Base-by-base conservation (phyloP, 2,329 filamentous ascomycete species). In the Calonectria pseudoturangicola region DNA sequence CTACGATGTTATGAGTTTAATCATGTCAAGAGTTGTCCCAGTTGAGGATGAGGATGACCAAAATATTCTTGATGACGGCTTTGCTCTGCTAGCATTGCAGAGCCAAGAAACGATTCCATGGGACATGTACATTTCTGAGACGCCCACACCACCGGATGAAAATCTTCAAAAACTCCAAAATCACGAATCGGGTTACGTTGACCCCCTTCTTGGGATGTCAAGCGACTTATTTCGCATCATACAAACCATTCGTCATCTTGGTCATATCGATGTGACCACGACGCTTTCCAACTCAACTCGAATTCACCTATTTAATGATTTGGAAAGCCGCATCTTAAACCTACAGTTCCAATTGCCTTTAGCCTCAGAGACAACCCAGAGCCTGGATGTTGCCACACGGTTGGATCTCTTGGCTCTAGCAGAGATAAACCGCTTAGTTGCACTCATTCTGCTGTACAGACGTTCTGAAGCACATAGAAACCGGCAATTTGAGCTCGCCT, bases 361-460 rank as follows among this genome's bases (percentile, higher is more conserved):
- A 12, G 28, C 25, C 33, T 3, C 25, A 5, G 39, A 43, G 16
- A 43, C 36, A 27, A 16, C 18, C 16, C 21, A 30, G 9, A 58
- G 25, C 15, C 30, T 56, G 5, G 56, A 69, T 18, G 16, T 58
- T 13, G 47, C n/a, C 12, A 54, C 45, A 36, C 66, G 66, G 25
- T 39, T 51, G 25, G 68, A 71, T 9, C 68, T 70, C 10, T 16
- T 65, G 8, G 18, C 48, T 3, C 60, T 73, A 3, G 71, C 71
- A 2, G 67, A 73, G 50, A 64, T 51, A 5, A 48, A 70, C 12
- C 67, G 67, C 10, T 54, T 73, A 2, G 66, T 51, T 2, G 67
- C 71, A 3, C 67, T 73, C 12, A 73, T 73, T 30, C 68, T 73
- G n/a, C 63, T 73, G 9, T 73, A 73, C 45, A 51, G 71, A 13